Evolutionary conservation across 371 early-diverging fungal genomes (phyloP).

Genomic region (Actinomortierella ambigua): DNA sequence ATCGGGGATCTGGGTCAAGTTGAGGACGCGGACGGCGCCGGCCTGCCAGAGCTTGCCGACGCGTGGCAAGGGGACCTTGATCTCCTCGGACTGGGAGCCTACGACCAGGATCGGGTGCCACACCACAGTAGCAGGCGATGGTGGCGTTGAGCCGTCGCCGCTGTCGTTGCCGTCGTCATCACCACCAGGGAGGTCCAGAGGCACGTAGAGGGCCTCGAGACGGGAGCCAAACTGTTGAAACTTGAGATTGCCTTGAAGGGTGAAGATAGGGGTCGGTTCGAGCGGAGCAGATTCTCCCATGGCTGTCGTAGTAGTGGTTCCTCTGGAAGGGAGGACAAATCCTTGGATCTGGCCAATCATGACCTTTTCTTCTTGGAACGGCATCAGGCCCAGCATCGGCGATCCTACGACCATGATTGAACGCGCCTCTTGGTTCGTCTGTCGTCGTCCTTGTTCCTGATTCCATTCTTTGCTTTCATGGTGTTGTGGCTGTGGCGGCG

Average conservation of each 20-base stretch:
- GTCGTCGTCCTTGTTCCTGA: no score
- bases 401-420: constrained; percentile 32
- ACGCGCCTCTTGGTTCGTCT: neutral
- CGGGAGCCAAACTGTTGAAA: constrained; percentile 37
- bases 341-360: constrained; percentile 41
- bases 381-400: constrained; percentile 21
- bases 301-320: neutral
- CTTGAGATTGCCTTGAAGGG: constrained; percentile 28
- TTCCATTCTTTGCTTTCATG: no score
- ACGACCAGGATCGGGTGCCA: constrained; percentile 12
- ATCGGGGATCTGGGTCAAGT: constrained; percentile 11
- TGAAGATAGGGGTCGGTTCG: constrained; percentile 18
- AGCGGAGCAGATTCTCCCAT: neutral
- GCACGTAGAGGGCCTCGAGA: neutral
- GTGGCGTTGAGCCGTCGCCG: no score
- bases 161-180: no score
- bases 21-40: constrained; percentile 27
- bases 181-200: no score
- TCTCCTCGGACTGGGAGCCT: constrained; percentile 35
- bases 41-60: constrained; percentile 39
- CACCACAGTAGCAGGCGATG: no score
- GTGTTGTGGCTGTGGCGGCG: no score
- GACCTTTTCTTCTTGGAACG: constrained; percentile 4
- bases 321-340: constrained; percentile 14
- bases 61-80: constrained; percentile 11